phyloP scores from a whole-genome alignment of 1,284 basidiomycete species.

The Naganishia liquefaciens region DNA sequence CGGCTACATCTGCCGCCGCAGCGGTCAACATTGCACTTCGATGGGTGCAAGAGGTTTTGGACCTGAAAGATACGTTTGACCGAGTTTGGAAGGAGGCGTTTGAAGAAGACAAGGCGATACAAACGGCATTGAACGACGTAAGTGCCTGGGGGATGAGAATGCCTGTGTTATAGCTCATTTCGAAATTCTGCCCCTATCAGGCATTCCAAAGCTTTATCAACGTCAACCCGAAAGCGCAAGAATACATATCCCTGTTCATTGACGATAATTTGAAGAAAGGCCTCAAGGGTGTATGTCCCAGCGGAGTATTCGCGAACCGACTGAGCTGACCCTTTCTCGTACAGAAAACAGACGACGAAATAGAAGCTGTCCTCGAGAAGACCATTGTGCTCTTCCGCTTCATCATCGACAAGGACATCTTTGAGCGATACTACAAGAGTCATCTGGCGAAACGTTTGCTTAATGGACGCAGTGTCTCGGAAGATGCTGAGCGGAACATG shows the following conservation, averaged over 20 bases:
- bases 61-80: conserved; percentile 90
- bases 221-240: conserved; percentile 79
- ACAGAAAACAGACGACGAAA: conserved; percentile 91
- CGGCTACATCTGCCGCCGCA: conserved; percentile 50
- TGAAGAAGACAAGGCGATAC: conserved; percentile 71
- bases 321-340: background rate
- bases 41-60: conserved; percentile 93
- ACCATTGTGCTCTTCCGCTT: conserved; percentile 95
- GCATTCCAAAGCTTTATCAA: conserved; percentile 95
- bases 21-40: conserved; percentile 65
- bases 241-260: conserved; percentile 95
- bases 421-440: conserved; percentile 96
- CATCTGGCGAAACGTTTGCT: conserved; percentile 93
- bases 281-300: conserved; percentile 76
- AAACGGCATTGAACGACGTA: conserved; percentile 85
- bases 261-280: conserved; percentile 97
- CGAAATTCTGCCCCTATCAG: conserved; percentile 54
- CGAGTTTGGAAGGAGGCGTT: conserved; percentile 72
- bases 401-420: conserved; percentile 93
- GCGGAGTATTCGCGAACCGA: background rate
- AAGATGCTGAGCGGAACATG: conserved; percentile 98
- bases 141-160: conserved; percentile 31
- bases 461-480: conserved; percentile 81
- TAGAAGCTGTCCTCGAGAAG: conserved; percentile 86
- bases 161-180: background rate